Evolutionary conservation across 2,329 filamentous ascomycete species (phyloP).

Genomic region (Ophiosphaerella korrae): DNA sequence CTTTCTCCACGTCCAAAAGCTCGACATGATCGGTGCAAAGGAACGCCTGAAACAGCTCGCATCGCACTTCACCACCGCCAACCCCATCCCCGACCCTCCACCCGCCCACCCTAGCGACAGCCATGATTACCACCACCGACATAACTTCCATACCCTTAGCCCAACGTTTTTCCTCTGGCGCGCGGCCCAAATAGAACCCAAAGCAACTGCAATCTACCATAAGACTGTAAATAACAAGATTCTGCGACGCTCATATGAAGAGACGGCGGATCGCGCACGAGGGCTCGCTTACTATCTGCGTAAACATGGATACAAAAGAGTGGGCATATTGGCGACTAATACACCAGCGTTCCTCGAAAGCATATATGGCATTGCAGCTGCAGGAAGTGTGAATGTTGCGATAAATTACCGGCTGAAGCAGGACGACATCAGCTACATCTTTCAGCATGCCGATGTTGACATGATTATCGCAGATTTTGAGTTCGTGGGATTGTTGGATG

Average conservation of each 20-base stretch:
- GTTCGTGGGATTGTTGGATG: constrained; percentile 71
- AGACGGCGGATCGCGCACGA: constrained; percentile 82
- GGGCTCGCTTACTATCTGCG: constrained; percentile 87
- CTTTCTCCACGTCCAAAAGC: neutral
- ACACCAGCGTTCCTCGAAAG: constrained; percentile 93
- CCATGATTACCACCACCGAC: constrained; percentile 51
- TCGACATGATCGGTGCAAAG: constrained; percentile 14
- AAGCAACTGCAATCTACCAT: constrained; percentile 81
- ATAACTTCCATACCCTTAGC: constrained; percentile 77
- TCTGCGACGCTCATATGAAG: constrained; percentile 76
- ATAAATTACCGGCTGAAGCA: constrained; percentile 77
- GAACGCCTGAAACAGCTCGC: constrained; percentile 45
- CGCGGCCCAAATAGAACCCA: constrained; percentile 84
- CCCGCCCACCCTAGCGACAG: constrained; percentile 46
- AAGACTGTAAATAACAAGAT: constrained; percentile 76
- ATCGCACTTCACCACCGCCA: constrained; percentile 43
- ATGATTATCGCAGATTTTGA: constrained; percentile 86
- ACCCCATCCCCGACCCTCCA: constrained; percentile 35
- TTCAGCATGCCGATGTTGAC: constrained; percentile 85
- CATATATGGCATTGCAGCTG: constrained; percentile 84
- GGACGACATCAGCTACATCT: constrained; percentile 89
- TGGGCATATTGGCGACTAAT: constrained; percentile 88
- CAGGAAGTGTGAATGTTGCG: constrained; percentile 76
- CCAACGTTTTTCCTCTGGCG: constrained; percentile 87
- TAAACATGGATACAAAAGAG: constrained; percentile 72